A percentile compares a stretch with the other conserved stretches of the same genome.
These are phyloP conservation scores for Urostyla sp. DNA, from an alignment of 73 alveolate species.

Conservation along the genomic window DNA sequence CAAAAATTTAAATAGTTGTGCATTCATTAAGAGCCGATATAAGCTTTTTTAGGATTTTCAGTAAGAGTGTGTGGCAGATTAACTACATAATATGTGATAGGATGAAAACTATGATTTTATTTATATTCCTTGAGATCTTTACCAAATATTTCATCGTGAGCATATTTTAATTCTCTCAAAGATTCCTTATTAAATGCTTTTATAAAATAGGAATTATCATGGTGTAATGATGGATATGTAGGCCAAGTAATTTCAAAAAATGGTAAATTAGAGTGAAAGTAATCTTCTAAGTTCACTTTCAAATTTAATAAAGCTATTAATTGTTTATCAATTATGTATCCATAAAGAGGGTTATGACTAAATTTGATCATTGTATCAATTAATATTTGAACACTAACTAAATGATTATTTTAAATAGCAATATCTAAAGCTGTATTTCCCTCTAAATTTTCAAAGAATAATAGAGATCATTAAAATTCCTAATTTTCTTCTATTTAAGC, in stretches of 20 bases:
- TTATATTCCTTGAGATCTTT: background rate
- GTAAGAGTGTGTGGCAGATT: constrained; percentile 38
- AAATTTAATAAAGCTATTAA: background rate
- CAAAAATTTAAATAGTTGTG: background rate
- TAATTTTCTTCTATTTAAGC: too few relatives aligned
- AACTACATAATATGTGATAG: background rate
- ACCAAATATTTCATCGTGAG: background rate
- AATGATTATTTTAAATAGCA: background rate
- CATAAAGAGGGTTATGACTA: background rate
- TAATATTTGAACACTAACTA: background rate
- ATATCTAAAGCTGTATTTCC: constrained; percentile 36
- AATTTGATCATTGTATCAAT: background rate
- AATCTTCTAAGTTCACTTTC: background rate
- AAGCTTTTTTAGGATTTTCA: background rate
- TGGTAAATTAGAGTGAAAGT: constrained; percentile 1
- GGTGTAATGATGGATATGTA: background rate
- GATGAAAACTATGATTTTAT: background rate
- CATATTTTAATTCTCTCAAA: background rate
- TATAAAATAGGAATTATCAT: background rate
- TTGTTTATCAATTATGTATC: background rate
- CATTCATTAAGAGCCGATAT: background rate
- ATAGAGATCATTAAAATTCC: too few relatives aligned
- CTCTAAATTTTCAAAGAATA: background rate
- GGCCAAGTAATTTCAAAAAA: background rate
- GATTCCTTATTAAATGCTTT: background rate